A percentile compares a stretch with the other conserved stretches of the same genome.
phyloP scores from a whole-genome alignment of 305 asterid genomes.

The Fraxinus latifolia region DNA sequence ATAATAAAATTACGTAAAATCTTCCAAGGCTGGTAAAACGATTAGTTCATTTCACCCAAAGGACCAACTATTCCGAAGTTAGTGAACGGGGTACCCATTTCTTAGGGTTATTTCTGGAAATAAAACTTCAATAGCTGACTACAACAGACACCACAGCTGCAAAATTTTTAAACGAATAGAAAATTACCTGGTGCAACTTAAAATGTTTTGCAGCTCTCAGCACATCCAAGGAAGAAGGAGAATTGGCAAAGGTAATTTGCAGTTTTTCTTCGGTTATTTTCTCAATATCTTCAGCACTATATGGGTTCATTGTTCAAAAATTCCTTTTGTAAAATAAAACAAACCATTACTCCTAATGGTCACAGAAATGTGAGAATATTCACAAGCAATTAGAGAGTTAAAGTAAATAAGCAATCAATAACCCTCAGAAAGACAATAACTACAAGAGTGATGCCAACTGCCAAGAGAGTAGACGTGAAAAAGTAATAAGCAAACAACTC shows the following conservation, averaged over 20 bases:
- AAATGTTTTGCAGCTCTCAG: conserved; percentile 67
- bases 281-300: conserved; percentile 69
- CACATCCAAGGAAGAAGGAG: conserved; percentile 84
- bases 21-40: neutral
- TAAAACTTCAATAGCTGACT: neutral
- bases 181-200: conserved; percentile 78
- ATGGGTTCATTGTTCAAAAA: conserved; percentile 70
- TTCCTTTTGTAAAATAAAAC: conserved; percentile 40
- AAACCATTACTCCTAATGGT: neutral
- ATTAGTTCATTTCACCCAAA: neutral
- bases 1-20: neutral
- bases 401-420: no score
- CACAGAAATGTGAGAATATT: neutral
- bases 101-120: neutral
- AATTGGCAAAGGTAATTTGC: conserved; percentile 52
- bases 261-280: conserved; percentile 52
- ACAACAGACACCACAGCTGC: neutral
- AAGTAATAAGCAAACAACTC: conserved; percentile 9
- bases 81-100: neutral
- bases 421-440: neutral
- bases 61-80: neutral
- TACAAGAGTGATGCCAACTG: neutral
- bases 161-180: neutral
- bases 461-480: neutral
- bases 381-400: neutral